Evolutionary conservation across 2,329 filamentous ascomycete species (phyloP).

Genomic region (Albifimbria verrucaria): DNA sequence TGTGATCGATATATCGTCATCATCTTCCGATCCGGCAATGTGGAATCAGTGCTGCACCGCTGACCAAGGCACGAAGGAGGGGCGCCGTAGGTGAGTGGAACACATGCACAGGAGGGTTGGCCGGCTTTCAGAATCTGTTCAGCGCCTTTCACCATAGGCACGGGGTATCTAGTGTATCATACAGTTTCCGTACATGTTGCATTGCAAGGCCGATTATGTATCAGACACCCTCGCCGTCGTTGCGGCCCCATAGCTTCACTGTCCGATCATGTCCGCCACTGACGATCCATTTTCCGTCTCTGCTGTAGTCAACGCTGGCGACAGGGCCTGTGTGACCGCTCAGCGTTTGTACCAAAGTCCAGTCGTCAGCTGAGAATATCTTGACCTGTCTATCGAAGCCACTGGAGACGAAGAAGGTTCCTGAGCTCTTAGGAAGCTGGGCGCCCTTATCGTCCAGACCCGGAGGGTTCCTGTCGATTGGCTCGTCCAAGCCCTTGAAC

Average conservation of each 20-base stretch:
- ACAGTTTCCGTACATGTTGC: slow-evolving; percentile 11
- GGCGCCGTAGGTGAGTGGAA: not conserved
- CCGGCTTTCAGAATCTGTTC: not conserved
- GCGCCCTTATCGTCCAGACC: slow-evolving; percentile 63
- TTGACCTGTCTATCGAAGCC: slow-evolving; percentile 96
- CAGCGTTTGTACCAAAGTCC: slow-evolving; percentile 82
- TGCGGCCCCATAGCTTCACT: slow-evolving; percentile 92
- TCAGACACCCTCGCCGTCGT: slow-evolving; percentile 61
- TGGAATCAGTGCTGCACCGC: no score
- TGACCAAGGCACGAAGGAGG: no score
- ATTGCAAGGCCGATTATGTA: slow-evolving; percentile 6
- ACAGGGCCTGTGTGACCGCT: slow-evolving; percentile 92
- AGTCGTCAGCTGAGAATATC: slow-evolving; percentile 94
- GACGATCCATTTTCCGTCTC: slow-evolving; percentile 86
- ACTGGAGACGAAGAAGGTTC: slow-evolving; percentile 85
- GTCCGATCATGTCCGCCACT: slow-evolving; percentile 93
- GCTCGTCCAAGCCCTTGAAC: slow-evolving; percentile 85
- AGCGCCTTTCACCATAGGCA: not conserved
- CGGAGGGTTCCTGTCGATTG: slow-evolving; percentile 58
- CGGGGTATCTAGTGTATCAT: slow-evolving; percentile 19
- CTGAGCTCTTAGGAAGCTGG: slow-evolving; percentile 73
- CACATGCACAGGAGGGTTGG: not conserved
- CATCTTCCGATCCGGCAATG: no score
- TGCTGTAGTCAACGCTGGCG: slow-evolving; percentile 82
- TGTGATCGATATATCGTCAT: no score